Evolutionary conservation across 2,329 filamentous ascomycete genomes (phyloP).

Genomic region (Cytospora mali): DNA sequence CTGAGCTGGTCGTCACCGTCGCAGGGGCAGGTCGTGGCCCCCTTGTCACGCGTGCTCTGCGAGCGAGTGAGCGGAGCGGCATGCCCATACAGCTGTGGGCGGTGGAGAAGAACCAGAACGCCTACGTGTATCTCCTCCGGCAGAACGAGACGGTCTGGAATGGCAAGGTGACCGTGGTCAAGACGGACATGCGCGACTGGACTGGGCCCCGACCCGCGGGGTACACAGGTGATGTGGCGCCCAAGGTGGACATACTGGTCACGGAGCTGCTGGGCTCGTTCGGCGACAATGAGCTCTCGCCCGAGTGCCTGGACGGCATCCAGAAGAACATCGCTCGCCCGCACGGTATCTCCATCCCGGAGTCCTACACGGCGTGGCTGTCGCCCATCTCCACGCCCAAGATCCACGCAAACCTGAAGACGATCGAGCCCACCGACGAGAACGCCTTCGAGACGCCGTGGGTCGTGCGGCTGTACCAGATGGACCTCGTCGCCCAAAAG

Average conservation of each 20-base stretch:
- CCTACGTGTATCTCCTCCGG: constrained; percentile 86
- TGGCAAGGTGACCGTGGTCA: constrained; percentile 80
- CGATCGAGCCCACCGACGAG: constrained; percentile 62
- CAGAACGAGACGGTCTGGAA: constrained; percentile 85
- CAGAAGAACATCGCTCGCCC: constrained; percentile 79
- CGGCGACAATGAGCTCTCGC: constrained; percentile 91
- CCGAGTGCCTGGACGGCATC: constrained; percentile 94
- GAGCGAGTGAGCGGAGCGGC: constrained; percentile 74
- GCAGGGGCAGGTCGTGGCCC: constrained; percentile 92
- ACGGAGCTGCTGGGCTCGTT: constrained; percentile 95
- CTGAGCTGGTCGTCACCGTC: constrained; percentile 76
- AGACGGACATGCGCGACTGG: constrained; percentile 98
- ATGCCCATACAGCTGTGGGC: constrained; percentile 86
- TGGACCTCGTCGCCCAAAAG: constrained; percentile 78
- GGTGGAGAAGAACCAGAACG: constrained; percentile 97
- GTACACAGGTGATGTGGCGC: constrained; percentile 43
- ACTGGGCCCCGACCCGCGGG: constrained; percentile 68
- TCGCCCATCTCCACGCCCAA: constrained; percentile 90
- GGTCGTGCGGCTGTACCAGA: constrained; percentile 88
- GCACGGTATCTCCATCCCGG: constrained; percentile 90
- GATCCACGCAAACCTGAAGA: constrained; percentile 77
- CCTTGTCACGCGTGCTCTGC: constrained; percentile 82
- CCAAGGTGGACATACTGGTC: constrained; percentile 85
- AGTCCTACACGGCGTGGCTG: constrained; percentile 89
- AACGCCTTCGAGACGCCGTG: constrained; percentile 88